These are phyloP conservation scores for Olyra latifolia DNA, from an alignment of 176 grass and related monocot genomes.

Conservation along the genomic window DNA sequence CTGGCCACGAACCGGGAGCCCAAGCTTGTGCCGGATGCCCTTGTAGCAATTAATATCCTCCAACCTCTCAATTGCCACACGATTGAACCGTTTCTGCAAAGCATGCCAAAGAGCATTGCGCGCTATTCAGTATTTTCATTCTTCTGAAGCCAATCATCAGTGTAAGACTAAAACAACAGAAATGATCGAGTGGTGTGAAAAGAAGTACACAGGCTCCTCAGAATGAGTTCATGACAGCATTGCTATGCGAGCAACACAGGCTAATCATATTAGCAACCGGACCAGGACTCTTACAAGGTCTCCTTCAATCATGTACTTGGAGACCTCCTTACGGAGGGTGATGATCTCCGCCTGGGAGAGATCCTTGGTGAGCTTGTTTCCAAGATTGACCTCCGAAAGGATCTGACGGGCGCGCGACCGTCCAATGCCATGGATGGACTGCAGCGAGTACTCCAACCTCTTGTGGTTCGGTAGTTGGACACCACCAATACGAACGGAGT, in stretches of 20 bases:
- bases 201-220: not conserved
- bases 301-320: conserved; percentile 94
- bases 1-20: conserved; percentile 74
- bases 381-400: conserved; percentile 67
- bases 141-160: conserved; percentile 9
- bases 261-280: conserved; percentile 8
- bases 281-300: conserved; percentile 62
- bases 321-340: conserved; percentile 81
- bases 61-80: conserved; percentile 76
- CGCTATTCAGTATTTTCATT: not conserved
- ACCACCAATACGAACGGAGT: conserved; percentile 88
- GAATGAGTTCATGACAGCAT: not conserved
- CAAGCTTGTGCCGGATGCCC: conserved; percentile 74
- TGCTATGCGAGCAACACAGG: not conserved
- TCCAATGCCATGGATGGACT: conserved; percentile 90
- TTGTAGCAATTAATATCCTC: conserved; percentile 88
- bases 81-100: conserved; percentile 81
- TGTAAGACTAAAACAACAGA: not conserved
- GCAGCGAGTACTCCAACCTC: conserved; percentile 83
- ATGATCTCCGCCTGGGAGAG: conserved; percentile 83
- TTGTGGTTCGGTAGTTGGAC: conserved; percentile 96
- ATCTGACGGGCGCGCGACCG: conserved; percentile 66
- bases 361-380: conserved; percentile 84
- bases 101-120: not conserved
- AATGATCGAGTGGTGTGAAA: not conserved